These are phyloP conservation scores for Paraglomus occultum DNA, from an alignment of 192 early-diverging fungal genomes.

Conservation along the genomic window DNA sequence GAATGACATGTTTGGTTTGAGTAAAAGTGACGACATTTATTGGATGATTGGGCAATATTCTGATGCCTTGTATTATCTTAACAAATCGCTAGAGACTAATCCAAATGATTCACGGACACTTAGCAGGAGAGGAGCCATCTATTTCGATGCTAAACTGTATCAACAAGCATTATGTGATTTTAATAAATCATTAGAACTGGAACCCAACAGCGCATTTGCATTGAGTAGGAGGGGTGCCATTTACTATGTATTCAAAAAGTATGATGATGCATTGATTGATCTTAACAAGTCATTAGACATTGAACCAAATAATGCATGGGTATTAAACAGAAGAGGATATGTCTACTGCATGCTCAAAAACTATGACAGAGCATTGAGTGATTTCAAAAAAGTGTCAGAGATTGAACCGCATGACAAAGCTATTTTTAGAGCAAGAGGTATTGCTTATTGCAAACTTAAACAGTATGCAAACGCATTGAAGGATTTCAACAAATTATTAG, in stretches of 20 bases:
- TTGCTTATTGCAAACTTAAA: background rate
- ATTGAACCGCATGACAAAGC: background rate
- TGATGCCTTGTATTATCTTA: slow-evolving; percentile 2
- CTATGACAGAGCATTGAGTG: slow-evolving; percentile 5
- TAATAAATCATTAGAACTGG: background rate
- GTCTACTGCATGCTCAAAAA: background rate
- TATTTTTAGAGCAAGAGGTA: background rate
- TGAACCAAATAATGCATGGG: background rate
- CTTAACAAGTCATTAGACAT: slow-evolving; percentile 5
- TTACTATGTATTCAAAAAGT: slow-evolving; percentile 3
- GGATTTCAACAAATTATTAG: slow-evolving; percentile 18
- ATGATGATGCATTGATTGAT: slow-evolving; percentile 20
- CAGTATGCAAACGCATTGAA: slow-evolving; percentile 6
- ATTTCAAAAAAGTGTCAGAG: background rate
- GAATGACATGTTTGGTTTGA: background rate
- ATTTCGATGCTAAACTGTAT: background rate
- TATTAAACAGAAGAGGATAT: background rate
- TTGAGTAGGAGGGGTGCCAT: slow-evolving; percentile 16
- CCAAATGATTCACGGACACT: background rate
- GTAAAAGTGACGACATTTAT: background rate
- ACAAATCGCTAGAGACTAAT: background rate
- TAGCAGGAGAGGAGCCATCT: background rate
- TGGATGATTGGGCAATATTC: background rate
- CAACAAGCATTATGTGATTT: slow-evolving; percentile 3
- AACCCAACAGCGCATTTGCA: slow-evolving; percentile 3